A percentile compares a stretch with the other conserved stretches of the same genome.
Evolutionary conservation across 2,329 filamentous ascomycete genomes (phyloP).

Genomic region (Rachicladosporium sp.): DNA sequence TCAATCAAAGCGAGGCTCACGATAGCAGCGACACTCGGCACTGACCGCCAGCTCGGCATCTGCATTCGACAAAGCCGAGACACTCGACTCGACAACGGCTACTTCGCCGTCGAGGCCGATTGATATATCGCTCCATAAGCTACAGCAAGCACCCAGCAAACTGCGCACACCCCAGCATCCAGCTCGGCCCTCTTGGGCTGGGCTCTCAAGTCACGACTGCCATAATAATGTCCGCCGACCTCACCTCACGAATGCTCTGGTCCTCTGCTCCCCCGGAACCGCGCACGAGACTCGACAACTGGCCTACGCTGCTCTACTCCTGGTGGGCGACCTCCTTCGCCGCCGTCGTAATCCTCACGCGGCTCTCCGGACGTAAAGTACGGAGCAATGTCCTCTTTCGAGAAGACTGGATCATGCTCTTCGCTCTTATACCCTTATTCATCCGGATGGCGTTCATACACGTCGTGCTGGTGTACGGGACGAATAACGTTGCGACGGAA

Average conservation of each 20-base stretch:
- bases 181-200: too few species aligned
- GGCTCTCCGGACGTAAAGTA: constrained; percentile 73
- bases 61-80: too few species aligned
- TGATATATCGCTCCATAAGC: too few species aligned
- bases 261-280: constrained; percentile 37
- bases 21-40: too few species aligned
- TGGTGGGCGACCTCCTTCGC: constrained; percentile 70
- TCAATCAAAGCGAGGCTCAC: too few species aligned
- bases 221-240: constrained; percentile 2
- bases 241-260: constrained; percentile 27
- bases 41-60: too few species aligned
- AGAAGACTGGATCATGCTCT: constrained; percentile 78
- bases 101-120: too few species aligned
- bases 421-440: constrained; percentile 68
- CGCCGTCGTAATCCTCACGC: constrained; percentile 67
- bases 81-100: too few species aligned
- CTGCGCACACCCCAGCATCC: too few species aligned
- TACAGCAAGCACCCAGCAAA: too few species aligned
- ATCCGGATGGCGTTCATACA: constrained; percentile 79
- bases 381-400: constrained; percentile 74
- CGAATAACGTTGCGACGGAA: constrained; percentile 65
- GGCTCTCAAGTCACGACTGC: too few species aligned
- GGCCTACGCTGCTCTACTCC: constrained; percentile 82
- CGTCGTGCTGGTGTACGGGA: constrained; percentile 74
- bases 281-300: constrained; percentile 47